Conservation (phyloP, 108 stramenopile species). For the Aurantiochytrium sp. region DNA sequence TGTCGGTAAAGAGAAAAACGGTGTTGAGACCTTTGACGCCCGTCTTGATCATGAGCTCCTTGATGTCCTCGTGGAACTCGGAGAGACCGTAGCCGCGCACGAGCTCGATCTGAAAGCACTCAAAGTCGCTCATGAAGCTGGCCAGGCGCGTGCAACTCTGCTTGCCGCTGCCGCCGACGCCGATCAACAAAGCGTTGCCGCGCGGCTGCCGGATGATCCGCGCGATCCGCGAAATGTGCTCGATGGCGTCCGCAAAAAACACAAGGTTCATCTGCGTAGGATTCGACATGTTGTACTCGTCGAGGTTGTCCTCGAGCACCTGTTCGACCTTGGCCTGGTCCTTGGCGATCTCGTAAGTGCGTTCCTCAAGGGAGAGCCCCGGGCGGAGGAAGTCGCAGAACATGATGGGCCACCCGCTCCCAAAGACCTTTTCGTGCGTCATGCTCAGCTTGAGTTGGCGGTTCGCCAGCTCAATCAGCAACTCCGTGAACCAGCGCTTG, state of each 20-base stretch:
- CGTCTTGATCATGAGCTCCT: slow-evolving; percentile 56
- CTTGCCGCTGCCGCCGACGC: slow-evolving; percentile 64
- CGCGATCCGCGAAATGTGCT: slow-evolving; percentile 54
- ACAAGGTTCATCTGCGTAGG: slow-evolving; percentile 63
- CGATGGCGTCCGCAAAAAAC: slow-evolving; percentile 59
- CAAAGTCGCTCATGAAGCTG: slow-evolving; percentile 50
- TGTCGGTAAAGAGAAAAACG: slow-evolving; percentile 63
- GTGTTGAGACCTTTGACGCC: slow-evolving; percentile 55
- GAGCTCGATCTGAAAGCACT: slow-evolving; percentile 58
- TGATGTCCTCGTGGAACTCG: slow-evolving; percentile 67
- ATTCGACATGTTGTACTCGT: slow-evolving; percentile 63
- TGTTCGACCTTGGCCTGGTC: slow-evolving; percentile 40
- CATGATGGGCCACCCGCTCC: slow-evolving; percentile 37
- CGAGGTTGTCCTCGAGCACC: slow-evolving; percentile 52
- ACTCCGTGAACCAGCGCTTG: slow-evolving; percentile 57
- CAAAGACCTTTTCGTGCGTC: slow-evolving; percentile 53
- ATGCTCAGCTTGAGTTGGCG: slow-evolving; percentile 41
- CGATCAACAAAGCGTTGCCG: slow-evolving; percentile 66
- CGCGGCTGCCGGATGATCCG: slow-evolving; percentile 63
- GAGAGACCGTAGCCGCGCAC: slow-evolving; percentile 57
- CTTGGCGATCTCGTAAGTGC: slow-evolving; percentile 49
- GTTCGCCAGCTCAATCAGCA: slow-evolving; percentile 51
- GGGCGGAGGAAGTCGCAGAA: slow-evolving; percentile 59
- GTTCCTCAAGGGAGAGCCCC: slow-evolving; percentile 37
- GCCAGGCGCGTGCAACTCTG: slow-evolving; percentile 61